Base-by-base conservation (phyloP, 2,329 filamentous ascomycete genomes). In the Aspergillus persii region DNA sequence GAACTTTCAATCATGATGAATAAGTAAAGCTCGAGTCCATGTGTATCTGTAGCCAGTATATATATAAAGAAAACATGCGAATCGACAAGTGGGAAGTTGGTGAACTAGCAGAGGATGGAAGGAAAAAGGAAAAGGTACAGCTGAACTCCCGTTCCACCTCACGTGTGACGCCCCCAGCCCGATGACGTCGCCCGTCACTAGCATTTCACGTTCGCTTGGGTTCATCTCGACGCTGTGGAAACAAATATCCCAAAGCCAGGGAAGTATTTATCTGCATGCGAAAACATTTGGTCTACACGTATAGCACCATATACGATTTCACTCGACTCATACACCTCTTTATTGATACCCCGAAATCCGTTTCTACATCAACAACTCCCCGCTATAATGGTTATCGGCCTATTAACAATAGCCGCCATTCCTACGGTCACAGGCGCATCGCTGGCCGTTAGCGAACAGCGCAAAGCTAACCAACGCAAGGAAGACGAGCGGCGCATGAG, bases 341-440 rank as follows among this genome's bases (percentile, higher is more conserved):
- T 36, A 1, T 12, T 12, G 3, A 48, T 26, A 48, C 18, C 46
- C 1, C 15, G 30, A 50, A 9, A 4, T n/a, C 15, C 18, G 11
- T 8, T n/a, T 6, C 36, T n/a, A 12, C 36, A 41, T n/a, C 36
- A 6, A 41, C 15, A 18, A 4, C 12, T 50, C 31, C 33, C 23
- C 26, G 7, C 30, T 30, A 50, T 27, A 56, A 77, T 78, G 74
- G 75, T 79, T 55, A 71, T 80, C 59, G 76, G 77, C 26, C 67
- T 79, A 23, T 59, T 79, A 49, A 60, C 73, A 46, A 61, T 79
- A 53, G 66, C 74, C 15, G 63, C 77, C 23, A 79, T 79, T 59
- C 80, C 80, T 41, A 79, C 79, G 5, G 78, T 80, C 46, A 80
- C 79, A 8, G 80, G 80, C 46, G 75, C 78, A 15, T 72, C 78